Conservation (phyloP, 2,329 filamentous ascomycete genomes). For the Neophaeococcomyces mojaviensis region DNA sequence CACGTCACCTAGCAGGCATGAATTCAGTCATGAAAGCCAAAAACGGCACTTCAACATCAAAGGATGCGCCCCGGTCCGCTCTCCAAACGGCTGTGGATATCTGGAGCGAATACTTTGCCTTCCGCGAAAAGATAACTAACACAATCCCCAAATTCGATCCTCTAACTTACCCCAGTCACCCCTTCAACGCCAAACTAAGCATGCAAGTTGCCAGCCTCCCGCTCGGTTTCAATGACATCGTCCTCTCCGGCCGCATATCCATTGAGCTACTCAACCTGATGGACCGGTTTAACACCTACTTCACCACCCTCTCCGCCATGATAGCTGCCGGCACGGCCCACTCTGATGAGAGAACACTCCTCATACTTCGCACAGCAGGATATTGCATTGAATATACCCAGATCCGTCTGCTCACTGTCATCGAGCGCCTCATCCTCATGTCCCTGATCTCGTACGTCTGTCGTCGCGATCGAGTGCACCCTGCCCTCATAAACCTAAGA, state of each 20-base stretch:
- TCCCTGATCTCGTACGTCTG: neutral
- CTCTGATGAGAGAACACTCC: neutral
- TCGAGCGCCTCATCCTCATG: neutral
- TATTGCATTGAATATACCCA: conserved; percentile 1
- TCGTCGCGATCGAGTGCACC: neutral
- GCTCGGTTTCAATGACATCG: conserved; percentile 11
- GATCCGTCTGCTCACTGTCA: neutral
- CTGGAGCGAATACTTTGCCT: neutral
- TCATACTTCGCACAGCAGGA: neutral
- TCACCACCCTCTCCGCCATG: neutral
- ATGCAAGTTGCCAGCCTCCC: conserved; percentile 7
- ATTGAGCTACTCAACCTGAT: conserved; percentile 10
- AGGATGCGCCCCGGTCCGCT: neutral
- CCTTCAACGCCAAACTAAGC: conserved; percentile 9
- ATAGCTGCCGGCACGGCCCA: neutral
- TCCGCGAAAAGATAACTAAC: neutral
- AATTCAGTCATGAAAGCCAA: neutral
- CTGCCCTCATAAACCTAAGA: neutral
- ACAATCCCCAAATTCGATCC: neutral
- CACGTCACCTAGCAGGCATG: neutral
- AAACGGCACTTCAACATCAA: neutral
- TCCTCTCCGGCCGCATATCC: conserved; percentile 2
- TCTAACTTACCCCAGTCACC: conserved; percentile 10
- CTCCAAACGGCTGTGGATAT: neutral
- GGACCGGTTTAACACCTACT: neutral